Conservation (phyloP, 306 rosid genomes). For the Mimosa pudica region DNA sequence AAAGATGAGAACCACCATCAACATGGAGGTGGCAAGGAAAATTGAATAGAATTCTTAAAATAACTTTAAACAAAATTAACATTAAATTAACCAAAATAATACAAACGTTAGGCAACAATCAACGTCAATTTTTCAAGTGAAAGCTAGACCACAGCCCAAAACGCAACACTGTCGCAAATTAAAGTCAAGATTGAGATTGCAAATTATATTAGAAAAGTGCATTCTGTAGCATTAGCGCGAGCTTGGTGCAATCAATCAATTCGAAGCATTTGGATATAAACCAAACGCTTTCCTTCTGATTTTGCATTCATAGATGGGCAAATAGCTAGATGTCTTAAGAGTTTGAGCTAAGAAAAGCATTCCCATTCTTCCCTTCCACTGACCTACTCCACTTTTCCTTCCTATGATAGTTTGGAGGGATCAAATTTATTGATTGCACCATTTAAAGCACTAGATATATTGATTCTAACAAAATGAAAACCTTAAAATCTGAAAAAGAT, state of each 20-base stretch:
- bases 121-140: slow-evolving; percentile 5
- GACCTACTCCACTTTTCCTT: not conserved
- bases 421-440: not conserved
- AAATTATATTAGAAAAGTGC: not conserved
- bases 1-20: slow-evolving; percentile 1
- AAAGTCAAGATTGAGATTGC: not conserved
- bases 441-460: not conserved
- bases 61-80: not conserved
- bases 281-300: slow-evolving; percentile 10
- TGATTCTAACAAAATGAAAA: not conserved
- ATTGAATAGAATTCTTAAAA: not conserved
- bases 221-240: too few relatives aligned
- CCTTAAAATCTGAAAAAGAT: not conserved
- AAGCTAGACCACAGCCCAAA: slow-evolving; percentile 23
- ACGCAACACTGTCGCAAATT: not conserved
- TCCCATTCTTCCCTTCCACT: not conserved
- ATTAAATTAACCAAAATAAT: slow-evolving; percentile 12
- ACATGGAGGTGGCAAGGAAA: not conserved
- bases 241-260: not conserved
- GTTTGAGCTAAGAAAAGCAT: not conserved
- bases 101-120: not conserved
- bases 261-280: not conserved
- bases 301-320: slow-evolving; percentile 2
- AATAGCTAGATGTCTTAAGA: not conserved
- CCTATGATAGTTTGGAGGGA: not conserved